A percentile compares a stretch with the other conserved stretches of the same genome.
Conservation (phyloP, 345 rosid genomes). For the Gossypioides kirkii region DNA sequence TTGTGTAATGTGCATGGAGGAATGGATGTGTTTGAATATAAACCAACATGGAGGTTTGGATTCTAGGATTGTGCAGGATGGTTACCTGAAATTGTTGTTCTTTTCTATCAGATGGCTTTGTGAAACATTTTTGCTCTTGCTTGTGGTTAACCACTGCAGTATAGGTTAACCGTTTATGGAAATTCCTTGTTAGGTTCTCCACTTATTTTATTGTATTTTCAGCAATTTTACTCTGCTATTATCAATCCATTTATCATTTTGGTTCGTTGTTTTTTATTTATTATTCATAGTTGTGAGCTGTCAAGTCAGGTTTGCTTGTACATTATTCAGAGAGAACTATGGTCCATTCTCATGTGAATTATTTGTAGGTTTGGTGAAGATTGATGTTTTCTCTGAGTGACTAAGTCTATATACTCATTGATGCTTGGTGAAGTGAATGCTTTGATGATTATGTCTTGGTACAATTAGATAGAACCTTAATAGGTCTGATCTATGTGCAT, state of each 20-base stretch:
- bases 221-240: background rate
- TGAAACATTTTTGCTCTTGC: background rate
- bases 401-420: background rate
- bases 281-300: background rate
- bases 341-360: background rate
- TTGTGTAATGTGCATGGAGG: background rate
- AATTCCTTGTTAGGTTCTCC: background rate
- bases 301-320: background rate
- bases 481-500: background rate
- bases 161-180: background rate
- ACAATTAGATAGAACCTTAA: background rate
- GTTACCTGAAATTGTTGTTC: background rate
- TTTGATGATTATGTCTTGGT: background rate
- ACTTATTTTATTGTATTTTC: background rate
- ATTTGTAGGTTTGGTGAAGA: background rate
- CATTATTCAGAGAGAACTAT: background rate
- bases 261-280: background rate
- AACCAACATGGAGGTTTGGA: background rate
- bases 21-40: background rate
- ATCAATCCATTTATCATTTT: background rate
- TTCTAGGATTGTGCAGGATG: background rate
- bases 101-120: background rate
- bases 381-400: constrained; percentile 1
- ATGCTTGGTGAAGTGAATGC: background rate
- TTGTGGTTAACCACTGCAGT: background rate